Evolutionary conservation across 768 basidiomycete species (phyloP).

Genomic region (Pleurotus eryngii): DNA sequence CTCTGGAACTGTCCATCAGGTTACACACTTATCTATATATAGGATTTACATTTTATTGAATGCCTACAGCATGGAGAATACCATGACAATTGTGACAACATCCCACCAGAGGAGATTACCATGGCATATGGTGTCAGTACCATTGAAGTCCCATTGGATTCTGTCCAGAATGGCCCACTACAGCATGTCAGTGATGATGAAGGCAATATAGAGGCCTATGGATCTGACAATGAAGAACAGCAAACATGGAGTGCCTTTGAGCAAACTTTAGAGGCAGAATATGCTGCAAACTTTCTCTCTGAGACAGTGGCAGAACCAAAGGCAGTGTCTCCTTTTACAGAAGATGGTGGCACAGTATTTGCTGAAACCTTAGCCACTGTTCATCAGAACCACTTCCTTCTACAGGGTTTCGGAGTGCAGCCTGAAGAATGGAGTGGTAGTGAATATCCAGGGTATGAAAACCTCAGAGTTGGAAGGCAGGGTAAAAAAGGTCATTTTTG

Average conservation of each 20-base stretch:
- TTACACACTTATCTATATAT: neutral
- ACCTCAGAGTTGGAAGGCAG: slow-evolving; percentile 1
- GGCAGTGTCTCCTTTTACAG: neutral
- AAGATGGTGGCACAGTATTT: neutral
- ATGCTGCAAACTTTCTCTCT: too few species aligned
- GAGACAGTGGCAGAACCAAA: neutral
- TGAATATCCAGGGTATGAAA: slow-evolving; percentile 8
- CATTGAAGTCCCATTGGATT: neutral
- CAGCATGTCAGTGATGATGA: neutral
- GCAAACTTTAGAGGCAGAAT: too few species aligned
- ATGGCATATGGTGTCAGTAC: neutral
- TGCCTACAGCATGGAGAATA: slow-evolving; percentile 1
- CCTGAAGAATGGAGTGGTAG: slow-evolving; percentile 14
- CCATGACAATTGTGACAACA: neutral
- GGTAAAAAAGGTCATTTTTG: slow-evolving; percentile 2
- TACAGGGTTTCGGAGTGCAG: slow-evolving; percentile 10
- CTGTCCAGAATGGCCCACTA: neutral
- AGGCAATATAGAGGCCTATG: neutral
- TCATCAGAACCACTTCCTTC: neutral
- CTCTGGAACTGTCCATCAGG: neutral
- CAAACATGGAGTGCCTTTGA: too few species aligned
- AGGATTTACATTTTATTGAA: slow-evolving; percentile 6
- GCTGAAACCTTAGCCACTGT: neutral
- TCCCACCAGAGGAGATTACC: neutral
- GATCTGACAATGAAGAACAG: neutral